Percentiles rank a stretch among this genome's conserved stretches.
Evolutionary conservation across 768 basidiomycete genomes (phyloP).

Genomic region (Rhizopogon sp.): DNA sequence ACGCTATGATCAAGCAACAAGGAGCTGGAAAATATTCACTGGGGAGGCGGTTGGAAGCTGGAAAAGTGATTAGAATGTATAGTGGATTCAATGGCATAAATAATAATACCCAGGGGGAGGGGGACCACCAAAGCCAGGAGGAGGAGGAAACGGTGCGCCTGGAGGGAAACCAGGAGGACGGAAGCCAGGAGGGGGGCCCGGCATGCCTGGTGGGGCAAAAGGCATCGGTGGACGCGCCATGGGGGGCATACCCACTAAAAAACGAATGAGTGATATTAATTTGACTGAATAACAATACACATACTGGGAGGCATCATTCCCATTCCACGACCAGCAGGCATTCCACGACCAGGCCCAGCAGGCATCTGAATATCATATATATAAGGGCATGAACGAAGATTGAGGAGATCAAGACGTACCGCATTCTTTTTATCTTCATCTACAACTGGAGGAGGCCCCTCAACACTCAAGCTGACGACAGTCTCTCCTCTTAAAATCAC

Average conservation of each 20-base stretch:
- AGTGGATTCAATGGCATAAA: not conserved
- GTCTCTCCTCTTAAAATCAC: constrained; percentile 96
- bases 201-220: constrained; percentile 69
- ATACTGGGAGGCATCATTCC: constrained; percentile 87
- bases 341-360: constrained; percentile 87
- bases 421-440: constrained; percentile 86
- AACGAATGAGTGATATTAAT: constrained; percentile 5
- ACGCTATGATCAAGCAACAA: constrained; percentile 10
- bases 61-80: constrained; percentile 4
- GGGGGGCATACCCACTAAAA: constrained; percentile 53
- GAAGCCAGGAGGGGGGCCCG: constrained; percentile 83
- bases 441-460: constrained; percentile 89
- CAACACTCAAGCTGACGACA: constrained; percentile 90
- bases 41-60: constrained; percentile 47
- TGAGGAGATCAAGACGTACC: constrained; percentile 36
- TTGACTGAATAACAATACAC: constrained; percentile 23
- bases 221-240: constrained; percentile 66
- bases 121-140: constrained; percentile 75
- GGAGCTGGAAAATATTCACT: constrained; percentile 19
- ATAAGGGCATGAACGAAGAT: constrained; percentile 9
- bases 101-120: constrained; percentile 74
- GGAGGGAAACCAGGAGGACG: constrained; percentile 80
- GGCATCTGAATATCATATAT: constrained; percentile 51
- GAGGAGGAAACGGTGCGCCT: constrained; percentile 75
- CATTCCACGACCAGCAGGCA: constrained; percentile 96